phyloP scores from a whole-genome alignment of 176 grass and related monocot species.

The Microstegium vimineum region DNA sequence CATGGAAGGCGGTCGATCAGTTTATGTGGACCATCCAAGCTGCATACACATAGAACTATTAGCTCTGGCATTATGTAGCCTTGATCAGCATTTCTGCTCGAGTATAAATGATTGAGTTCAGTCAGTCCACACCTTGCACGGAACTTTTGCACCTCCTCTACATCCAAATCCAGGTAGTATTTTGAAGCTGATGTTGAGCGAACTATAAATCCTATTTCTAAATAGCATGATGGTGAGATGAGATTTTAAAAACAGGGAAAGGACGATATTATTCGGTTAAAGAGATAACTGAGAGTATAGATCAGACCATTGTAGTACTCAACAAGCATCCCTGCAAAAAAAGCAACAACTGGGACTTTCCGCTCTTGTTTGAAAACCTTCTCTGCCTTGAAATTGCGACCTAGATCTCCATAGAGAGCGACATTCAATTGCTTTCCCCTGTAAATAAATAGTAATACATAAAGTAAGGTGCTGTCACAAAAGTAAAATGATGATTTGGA shows the following conservation, averaged over 20 bases:
- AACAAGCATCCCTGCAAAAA: constrained; percentile 32
- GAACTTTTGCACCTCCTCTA: not conserved
- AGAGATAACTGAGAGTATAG: not conserved
- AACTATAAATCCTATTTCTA: not conserved
- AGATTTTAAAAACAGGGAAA: not conserved
- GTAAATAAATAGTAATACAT: not conserved
- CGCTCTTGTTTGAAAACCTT: not conserved
- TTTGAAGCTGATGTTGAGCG: constrained; percentile 4
- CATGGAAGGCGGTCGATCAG: not conserved
- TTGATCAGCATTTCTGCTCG: not conserved
- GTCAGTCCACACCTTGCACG: not conserved
- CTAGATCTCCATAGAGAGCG: not conserved
- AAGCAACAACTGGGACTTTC: not conserved
- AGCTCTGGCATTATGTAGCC: not conserved
- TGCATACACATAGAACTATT: not conserved
- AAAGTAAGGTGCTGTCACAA: not conserved
- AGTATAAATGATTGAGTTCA: not conserved
- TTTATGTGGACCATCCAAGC: not conserved
- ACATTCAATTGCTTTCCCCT: not conserved
- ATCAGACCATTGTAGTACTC: not conserved
- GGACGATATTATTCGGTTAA: not conserved
- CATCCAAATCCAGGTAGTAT: not conserved
- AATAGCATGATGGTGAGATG: not conserved
- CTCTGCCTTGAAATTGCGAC: not conserved
- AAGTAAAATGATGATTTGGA: not conserved